These are phyloP conservation scores for Clavispora fructus DNA, from an alignment of 805 yeast species.

Conservation along the genomic window DNA sequence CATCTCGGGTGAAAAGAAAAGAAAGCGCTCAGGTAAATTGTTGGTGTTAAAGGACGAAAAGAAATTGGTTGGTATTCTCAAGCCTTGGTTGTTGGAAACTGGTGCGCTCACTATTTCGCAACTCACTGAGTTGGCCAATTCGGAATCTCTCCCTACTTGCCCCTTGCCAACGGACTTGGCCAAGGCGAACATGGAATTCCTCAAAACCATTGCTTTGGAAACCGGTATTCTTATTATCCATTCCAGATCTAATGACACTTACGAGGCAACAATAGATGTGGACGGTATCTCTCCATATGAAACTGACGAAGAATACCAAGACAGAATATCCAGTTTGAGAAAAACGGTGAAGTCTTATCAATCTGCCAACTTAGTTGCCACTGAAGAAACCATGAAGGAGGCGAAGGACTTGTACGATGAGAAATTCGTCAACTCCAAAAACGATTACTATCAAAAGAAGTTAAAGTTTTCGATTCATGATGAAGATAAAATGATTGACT, in stretches of 20 bases:
- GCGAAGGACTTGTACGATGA: slow-evolving; percentile 59
- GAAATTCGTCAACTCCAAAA: slow-evolving; percentile 79
- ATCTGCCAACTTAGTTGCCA: slow-evolving; percentile 57
- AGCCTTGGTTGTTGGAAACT: slow-evolving; percentile 45
- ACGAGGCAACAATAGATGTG: slow-evolving; percentile 58
- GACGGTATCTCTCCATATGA: slow-evolving; percentile 71
- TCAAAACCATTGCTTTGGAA: slow-evolving; percentile 61
- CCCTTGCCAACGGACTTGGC: slow-evolving; percentile 44
- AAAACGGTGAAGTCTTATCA: slow-evolving; percentile 60
- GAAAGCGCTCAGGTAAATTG: slow-evolving; percentile 60
- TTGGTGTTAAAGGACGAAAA: slow-evolving; percentile 68
- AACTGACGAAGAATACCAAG: slow-evolving; percentile 57
- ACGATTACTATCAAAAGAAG: slow-evolving; percentile 78
- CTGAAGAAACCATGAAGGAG: slow-evolving; percentile 45
- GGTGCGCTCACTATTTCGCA: slow-evolving; percentile 27
- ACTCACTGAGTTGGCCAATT: slow-evolving; percentile 27
- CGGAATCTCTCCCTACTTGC: slow-evolving; percentile 22
- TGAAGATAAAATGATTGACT: slow-evolving; percentile 50
- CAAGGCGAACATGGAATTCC: slow-evolving; percentile 50
- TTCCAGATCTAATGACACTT: slow-evolving; percentile 50
- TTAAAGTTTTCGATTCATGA: slow-evolving; percentile 63
- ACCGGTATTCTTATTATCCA: slow-evolving; percentile 63
- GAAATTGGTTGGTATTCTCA: slow-evolving; percentile 56
- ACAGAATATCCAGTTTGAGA: slow-evolving; percentile 47
- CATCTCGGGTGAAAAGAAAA: slow-evolving; percentile 62